Conservation (phyloP, 1,284 basidiomycete species). For the Austroboletus rostrupii region DNA sequence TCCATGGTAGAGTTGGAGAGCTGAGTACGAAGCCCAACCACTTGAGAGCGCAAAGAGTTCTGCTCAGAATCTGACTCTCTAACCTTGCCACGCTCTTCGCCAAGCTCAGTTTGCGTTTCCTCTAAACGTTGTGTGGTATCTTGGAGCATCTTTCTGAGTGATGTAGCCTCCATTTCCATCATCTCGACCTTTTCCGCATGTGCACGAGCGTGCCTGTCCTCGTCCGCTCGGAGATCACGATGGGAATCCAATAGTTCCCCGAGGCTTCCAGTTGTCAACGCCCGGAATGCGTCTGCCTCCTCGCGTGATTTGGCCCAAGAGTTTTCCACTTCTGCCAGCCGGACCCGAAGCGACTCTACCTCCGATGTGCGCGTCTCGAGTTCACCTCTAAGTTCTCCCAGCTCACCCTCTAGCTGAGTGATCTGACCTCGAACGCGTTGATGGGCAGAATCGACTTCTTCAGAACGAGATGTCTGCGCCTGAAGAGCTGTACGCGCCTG, state of each 20-base stretch:
- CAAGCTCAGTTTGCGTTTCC: slow-evolving; percentile 65
- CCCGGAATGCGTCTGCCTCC: slow-evolving; percentile 83
- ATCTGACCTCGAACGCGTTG: slow-evolving; percentile 67
- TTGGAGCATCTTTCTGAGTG: slow-evolving; percentile 73
- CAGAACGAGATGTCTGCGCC: slow-evolving; percentile 72
- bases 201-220: slow-evolving; percentile 67
- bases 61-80: slow-evolving; percentile 71
- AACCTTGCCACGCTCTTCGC: slow-evolving; percentile 64
- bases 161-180: slow-evolving; percentile 73
- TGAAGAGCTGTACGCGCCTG: slow-evolving; percentile 79
- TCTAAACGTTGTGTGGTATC: slow-evolving; percentile 73
- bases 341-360: slow-evolving; percentile 61
- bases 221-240: slow-evolving; percentile 74
- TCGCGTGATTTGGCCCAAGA: slow-evolving; percentile 86
- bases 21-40: slow-evolving; percentile 76
- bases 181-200: slow-evolving; percentile 80
- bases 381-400: slow-evolving; percentile 75
- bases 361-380: slow-evolving; percentile 72
- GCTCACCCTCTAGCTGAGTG: slow-evolving; percentile 63
- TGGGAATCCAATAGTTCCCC: slow-evolving; percentile 84
- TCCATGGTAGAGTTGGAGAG: slow-evolving; percentile 73
- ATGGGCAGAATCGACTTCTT: slow-evolving; percentile 79
- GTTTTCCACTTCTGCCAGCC: slow-evolving; percentile 75
- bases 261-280: slow-evolving; percentile 78
- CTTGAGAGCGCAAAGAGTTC: slow-evolving; percentile 69